Evolutionary conservation across 163 green algal species (phyloP), one percentile per base, ranked within the genome.

Genomic region (Trebouxia gelatinosa): DNA sequence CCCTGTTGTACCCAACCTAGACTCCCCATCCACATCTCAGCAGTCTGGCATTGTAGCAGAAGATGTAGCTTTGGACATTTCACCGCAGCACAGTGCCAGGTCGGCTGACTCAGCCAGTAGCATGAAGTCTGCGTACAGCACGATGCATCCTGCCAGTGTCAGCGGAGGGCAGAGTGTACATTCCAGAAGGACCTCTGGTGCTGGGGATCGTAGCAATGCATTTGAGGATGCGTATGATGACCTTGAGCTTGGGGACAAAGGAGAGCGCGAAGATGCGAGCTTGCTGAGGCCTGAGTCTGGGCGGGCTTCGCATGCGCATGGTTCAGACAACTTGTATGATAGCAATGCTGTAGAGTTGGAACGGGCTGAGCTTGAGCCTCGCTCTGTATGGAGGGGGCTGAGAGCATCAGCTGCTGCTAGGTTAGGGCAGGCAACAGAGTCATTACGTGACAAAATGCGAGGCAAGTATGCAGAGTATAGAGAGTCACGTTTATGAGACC

Each of bases 71-170:
- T 11, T 51, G 26, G 62, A 70, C 7, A 37, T 31, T 11, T 51
- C 64, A 2, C 64, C 64, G 19, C 17, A 54, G 35, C 64, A 72
- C 32, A 50, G 35, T 34, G 21, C 64, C 19, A 54, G 64, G 50
- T 72, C 64, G 50, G 64, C 64, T 35, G 35, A 72, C 35, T 72
- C 64, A 37, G 64, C 37, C 19, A 72, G 32, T 13, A 72, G 64
- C 35, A 72, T 72, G 64, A 72, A 72, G 64, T 72, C 64, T 37
- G 64, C 64, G 6, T 72, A 54, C 5, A 72, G 64, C 64, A 72
- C 64, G 0, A 72, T 72, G 64, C 64, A 72, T 23, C 64, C 64
- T 32, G n/a, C 35, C 35, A 72, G 64, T 31, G 21, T 72, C 35
- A 51, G 64, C 21, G 37, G 35, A 5, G 37, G 37, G 32, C 23